These are phyloP conservation scores for Sporothrix brasiliensis DNA, from an alignment of 2,329 filamentous ascomycete species.

Conservation along the genomic window DNA sequence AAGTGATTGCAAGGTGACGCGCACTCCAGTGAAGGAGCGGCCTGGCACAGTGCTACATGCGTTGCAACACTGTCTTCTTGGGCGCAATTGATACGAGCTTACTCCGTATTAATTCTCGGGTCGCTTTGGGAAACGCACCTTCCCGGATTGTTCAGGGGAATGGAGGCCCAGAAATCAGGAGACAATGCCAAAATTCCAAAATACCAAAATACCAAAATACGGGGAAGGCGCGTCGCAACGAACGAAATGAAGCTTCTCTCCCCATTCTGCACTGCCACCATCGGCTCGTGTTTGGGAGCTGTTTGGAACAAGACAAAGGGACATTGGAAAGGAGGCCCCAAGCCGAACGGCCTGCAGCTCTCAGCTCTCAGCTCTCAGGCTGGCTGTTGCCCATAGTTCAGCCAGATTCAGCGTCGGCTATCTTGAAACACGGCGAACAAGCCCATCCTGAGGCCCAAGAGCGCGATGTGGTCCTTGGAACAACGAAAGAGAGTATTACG, in stretches of 20 bases:
- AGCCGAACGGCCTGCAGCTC: not conserved
- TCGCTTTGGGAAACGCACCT: not conserved
- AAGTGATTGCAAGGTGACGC: not conserved
- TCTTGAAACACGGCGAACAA: conserved; percentile 19
- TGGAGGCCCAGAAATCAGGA: not conserved
- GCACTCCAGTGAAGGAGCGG: not conserved
- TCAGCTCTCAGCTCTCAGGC: not conserved
- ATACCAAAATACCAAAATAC: not conserved
- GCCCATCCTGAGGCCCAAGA: conserved; percentile 2
- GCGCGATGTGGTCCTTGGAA: not conserved
- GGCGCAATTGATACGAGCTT: conserved; percentile 12
- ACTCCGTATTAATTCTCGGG: conserved; percentile 9
- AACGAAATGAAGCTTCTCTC: not conserved
- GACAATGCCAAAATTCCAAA: not conserved
- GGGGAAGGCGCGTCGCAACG: conserved; percentile 12
- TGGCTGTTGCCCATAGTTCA: conserved; percentile 4
- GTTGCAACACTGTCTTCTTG: not conserved
- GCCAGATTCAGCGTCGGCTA: conserved; percentile 13
- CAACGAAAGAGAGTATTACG: not conserved
- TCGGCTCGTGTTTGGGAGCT: conserved; percentile 24
- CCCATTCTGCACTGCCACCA: conserved; percentile 25
- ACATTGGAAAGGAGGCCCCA: not conserved
- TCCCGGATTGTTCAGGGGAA: conserved; percentile 11
- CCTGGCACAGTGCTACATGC: not conserved
- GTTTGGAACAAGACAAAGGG: conserved; percentile 18